Conservation (phyloP, 2,329 filamentous ascomycete genomes). For the Arthrobotrys pseudoclavata region DNA sequence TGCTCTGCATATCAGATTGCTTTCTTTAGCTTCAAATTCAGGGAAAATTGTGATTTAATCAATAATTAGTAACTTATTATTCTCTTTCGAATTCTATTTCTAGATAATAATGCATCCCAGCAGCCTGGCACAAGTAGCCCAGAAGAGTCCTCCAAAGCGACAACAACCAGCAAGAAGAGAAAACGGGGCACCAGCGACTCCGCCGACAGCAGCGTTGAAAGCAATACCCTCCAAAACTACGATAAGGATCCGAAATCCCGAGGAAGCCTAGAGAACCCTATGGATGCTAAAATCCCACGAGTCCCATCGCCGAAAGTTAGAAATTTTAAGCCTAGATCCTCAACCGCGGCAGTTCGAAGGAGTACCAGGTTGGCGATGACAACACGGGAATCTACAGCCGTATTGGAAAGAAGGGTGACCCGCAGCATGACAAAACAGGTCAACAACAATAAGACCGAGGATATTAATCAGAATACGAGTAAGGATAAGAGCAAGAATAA, state of each 20-base stretch:
- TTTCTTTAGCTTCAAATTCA: slow-evolving; percentile 20
- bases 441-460: slow-evolving; percentile 2
- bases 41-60: slow-evolving; percentile 41
- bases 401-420: slow-evolving; percentile 56
- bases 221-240: slow-evolving; percentile 18
- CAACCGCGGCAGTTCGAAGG: slow-evolving; percentile 11
- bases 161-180: slow-evolving; percentile 30
- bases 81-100: slow-evolving; percentile 49
- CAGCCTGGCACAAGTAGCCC: slow-evolving; percentile 51
- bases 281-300: slow-evolving; percentile 15
- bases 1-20: slow-evolving; percentile 23
- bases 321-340: slow-evolving; percentile 29
- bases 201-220: slow-evolving; percentile 27
- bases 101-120: slow-evolving; percentile 38
- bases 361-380: slow-evolving; percentile 22
- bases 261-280: neutral
- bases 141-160: slow-evolving; percentile 46
- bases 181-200: slow-evolving; percentile 56
- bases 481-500: neutral
- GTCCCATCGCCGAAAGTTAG: slow-evolving; percentile 33
- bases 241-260: slow-evolving; percentile 2
- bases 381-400: slow-evolving; percentile 36
- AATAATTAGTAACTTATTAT: slow-evolving; percentile 59
- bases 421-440: slow-evolving; percentile 52
- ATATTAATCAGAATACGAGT: slow-evolving; percentile 1